Conservation (phyloP, 2,329 filamentous ascomycete genomes). For the Thelonectria discophora region DNA sequence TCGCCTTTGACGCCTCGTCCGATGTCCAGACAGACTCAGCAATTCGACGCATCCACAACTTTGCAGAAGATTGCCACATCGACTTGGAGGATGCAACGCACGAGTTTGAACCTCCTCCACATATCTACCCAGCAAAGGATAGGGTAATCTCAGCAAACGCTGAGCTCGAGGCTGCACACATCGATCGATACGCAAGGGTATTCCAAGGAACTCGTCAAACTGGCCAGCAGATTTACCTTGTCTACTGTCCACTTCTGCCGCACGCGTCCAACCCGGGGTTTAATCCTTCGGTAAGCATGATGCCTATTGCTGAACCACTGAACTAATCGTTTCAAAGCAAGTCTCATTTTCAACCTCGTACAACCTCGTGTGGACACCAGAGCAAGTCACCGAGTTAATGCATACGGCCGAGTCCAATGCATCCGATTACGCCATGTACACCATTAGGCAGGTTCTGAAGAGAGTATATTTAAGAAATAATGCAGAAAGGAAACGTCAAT, state of each 20-base stretch:
- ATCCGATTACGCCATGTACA: constrained; percentile 26
- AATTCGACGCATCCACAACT: constrained; percentile 31
- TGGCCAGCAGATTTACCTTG: constrained; percentile 22
- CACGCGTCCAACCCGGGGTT: constrained; percentile 17
- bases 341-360: constrained; percentile 35
- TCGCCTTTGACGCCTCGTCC: constrained; percentile 35
- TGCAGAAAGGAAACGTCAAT: background rate
- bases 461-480: constrained; percentile 28
- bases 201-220: constrained; percentile 26
- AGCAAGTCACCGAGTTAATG: constrained; percentile 29
- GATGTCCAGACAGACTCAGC: constrained; percentile 33
- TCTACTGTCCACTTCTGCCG: constrained; percentile 35
- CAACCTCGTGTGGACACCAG: constrained; percentile 37
- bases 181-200: constrained; percentile 26
- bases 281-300: constrained; percentile 31
- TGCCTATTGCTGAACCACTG: too few species aligned
- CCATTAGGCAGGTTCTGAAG: constrained; percentile 24
- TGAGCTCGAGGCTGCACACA: constrained; percentile 11
- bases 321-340: constrained; percentile 21
- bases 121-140: fast-evolving
- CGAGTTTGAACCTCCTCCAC: background rate
- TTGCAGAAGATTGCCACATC: constrained; percentile 33
- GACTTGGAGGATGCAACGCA: constrained; percentile 16
- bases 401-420: constrained; percentile 24
- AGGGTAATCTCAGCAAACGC: fast-evolving